Evolutionary conservation across 805 yeast genomes (phyloP).

Genomic region (Torulaspora quercuum): DNA sequence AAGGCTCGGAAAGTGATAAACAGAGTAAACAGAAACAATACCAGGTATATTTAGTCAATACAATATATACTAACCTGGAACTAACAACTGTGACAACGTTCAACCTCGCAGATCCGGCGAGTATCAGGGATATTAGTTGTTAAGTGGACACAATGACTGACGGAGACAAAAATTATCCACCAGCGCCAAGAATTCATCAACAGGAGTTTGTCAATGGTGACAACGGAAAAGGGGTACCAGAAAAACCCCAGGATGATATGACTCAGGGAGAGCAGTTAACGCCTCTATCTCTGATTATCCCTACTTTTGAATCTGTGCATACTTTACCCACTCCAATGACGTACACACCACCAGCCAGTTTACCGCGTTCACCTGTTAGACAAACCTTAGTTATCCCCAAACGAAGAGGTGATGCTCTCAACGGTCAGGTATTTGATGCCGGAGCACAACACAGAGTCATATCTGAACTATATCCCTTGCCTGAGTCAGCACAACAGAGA

Average conservation of each 20-base stretch:
- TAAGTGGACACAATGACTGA: conserved; percentile 9
- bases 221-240: neutral
- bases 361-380: conserved; percentile 20
- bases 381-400: conserved; percentile 19
- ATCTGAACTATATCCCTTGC: conserved; percentile 28
- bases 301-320: conserved; percentile 26
- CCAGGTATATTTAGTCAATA: no score
- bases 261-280: conserved; percentile 13
- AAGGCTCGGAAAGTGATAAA: no score
- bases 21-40: no score
- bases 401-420: conserved; percentile 14
- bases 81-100: no score
- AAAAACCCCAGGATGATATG: neutral
- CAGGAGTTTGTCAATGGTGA: conserved; percentile 17
- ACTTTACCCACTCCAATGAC: conserved; percentile 35
- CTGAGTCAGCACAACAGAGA: conserved; percentile 22
- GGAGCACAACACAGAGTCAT: conserved; percentile 23
- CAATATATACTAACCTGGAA: no score
- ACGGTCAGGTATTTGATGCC: conserved; percentile 11
- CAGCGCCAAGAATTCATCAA: conserved; percentile 23
- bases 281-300: conserved; percentile 23
- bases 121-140: no score
- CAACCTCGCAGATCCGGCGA: no score
- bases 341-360: conserved; percentile 26
- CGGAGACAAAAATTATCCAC: conserved; percentile 11